Evolutionary conservation across 2,329 filamentous ascomycete genomes (phyloP).

Genomic region (Hypoxylon sp.): DNA sequence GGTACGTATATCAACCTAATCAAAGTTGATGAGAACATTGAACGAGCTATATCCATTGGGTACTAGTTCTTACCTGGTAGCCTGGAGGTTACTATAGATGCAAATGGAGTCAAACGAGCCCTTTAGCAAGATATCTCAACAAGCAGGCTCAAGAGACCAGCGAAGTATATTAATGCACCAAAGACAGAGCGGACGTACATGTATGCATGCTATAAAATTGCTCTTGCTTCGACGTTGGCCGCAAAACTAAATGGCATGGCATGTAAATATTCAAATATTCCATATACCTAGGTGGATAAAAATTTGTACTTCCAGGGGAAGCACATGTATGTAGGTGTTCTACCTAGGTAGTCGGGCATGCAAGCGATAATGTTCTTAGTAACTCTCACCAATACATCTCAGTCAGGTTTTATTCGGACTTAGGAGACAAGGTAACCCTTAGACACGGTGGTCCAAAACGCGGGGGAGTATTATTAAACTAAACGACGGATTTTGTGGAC

Average conservation of each 20-base stretch:
- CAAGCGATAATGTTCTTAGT: constrained; percentile 9
- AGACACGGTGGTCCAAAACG: constrained; percentile 26
- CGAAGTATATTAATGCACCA: neutral
- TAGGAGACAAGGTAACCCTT: constrained; percentile 39
- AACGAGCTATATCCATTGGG: neutral
- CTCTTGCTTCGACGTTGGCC: neutral
- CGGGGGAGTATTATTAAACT: constrained; percentile 22
- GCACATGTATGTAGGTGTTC: neutral
- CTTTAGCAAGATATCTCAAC: neutral
- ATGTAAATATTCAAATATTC: too few relatives aligned
- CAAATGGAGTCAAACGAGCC: neutral
- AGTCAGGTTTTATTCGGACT: constrained; percentile 28
- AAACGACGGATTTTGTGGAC: constrained; percentile 5
- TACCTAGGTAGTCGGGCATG: constrained; percentile 12
- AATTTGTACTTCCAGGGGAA: too few relatives aligned
- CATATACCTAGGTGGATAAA: neutral
- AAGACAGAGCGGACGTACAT: neutral
- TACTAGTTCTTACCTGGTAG: too few relatives aligned
- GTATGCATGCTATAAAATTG: neutral
- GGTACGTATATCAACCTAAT: neutral
- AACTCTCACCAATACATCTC: neutral
- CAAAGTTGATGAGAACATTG: neutral
- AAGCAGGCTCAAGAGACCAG: neutral
- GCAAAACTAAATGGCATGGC: too few relatives aligned
- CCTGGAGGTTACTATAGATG: too few relatives aligned